Evolutionary conservation across 2,329 filamentous ascomycete genomes (phyloP).

Genomic region (Proliferodiscus dingleyae): DNA sequence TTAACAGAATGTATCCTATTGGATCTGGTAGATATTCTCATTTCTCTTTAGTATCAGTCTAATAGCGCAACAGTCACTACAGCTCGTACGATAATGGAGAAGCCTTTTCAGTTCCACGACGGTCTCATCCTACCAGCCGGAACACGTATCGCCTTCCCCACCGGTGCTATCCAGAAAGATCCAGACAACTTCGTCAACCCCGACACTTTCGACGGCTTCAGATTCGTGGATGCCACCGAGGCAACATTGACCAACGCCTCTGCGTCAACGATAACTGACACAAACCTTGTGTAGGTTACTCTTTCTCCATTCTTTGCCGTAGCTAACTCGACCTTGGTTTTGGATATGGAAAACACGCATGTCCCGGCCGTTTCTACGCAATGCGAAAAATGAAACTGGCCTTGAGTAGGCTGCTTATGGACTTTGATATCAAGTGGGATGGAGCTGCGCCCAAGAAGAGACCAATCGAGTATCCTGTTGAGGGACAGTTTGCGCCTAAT

Average conservation of each 20-base stretch:
- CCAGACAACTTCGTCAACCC: not conserved
- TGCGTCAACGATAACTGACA: too few relatives aligned
- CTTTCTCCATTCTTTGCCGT: too few relatives aligned
- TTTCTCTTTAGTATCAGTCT: too few relatives aligned
- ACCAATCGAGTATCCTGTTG: not conserved
- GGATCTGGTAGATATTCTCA: not conserved
- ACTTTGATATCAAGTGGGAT: constrained; percentile 5
- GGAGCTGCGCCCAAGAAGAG: not conserved
- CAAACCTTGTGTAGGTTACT: too few relatives aligned
- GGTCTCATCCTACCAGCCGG: not conserved
- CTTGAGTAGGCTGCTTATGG: constrained; percentile 9
- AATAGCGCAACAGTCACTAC: too few relatives aligned
- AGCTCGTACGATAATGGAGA: not conserved
- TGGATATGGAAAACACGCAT: constrained; percentile 24
- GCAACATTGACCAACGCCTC: too few relatives aligned
- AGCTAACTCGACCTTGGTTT: too few relatives aligned
- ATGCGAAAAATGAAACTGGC: constrained; percentile 20
- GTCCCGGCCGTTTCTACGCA: constrained; percentile 25
- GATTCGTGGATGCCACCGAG: too few relatives aligned
- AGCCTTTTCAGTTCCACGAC: not conserved
- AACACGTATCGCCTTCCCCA: not conserved
- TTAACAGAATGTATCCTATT: not conserved
- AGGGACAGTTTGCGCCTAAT: constrained; percentile 1
- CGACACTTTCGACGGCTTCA: not conserved
- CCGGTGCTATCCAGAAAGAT: not conserved